Evolutionary conservation across 768 basidiomycete species (phyloP), one percentile per base, ranked within the genome.

Genomic region (Megacollybia marginata): DNA sequence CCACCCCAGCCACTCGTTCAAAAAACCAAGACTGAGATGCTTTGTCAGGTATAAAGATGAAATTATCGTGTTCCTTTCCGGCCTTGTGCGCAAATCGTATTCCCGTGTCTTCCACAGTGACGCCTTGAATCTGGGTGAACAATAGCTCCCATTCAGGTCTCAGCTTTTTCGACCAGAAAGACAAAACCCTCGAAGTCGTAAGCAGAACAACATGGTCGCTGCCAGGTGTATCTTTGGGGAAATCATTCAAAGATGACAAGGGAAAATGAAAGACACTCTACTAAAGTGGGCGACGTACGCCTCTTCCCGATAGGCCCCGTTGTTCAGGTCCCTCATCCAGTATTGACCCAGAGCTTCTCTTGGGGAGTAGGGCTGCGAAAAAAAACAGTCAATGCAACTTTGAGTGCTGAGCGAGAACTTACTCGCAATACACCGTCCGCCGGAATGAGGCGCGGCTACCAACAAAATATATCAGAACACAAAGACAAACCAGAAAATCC

Each of bases 271-370:
- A 20, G 15, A 35, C 15, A 58, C 83, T 6, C 61, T 62, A 92
- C 91, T 83, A 53, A 95, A 84, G 59, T 98, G 95, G 5, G 94
- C 95, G 46, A 97, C 85, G 61, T 97, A 97, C 28, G 69, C 69
- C 59, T 97, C 93, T 52, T 76, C 71, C 52, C 91, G 80, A 65
- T 86, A 98, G 13, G 80, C 74, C 9, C 95, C 96, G 51, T 90
- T 83, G 55, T 93, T 91, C 13, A 98, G 66, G 61, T 97, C 95
- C 67, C 83, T 90, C 76, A 98, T 85, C 95, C 96, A 98, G 57
- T 86, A 91, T 66, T 98, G 96, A 6, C 96, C 96, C 8, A 89
- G 69, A 0, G 94, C 91, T 63, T 96, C 94, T 6, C 93, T 84
- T 33, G 80, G 77, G 45, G 89, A 88, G 67, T 89, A 98, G 1